Base-by-base conservation (phyloP, 495 filamentous ascomycete species). In the Alectoria sarmentosa region DNA sequence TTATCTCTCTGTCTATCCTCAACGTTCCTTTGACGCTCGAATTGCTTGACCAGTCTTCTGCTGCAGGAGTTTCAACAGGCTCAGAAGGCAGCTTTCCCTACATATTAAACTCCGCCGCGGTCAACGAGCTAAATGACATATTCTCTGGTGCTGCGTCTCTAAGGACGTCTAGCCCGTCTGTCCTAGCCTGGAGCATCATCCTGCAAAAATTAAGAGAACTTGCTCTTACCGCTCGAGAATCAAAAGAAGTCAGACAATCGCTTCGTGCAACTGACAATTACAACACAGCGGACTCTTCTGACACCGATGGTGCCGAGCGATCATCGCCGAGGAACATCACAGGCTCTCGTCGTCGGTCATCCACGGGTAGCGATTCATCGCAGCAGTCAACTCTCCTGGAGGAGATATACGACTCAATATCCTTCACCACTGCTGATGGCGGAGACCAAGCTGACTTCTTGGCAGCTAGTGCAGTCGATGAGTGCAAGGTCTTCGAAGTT, bases 101-200 rank as follows among this genome's bases (percentile, higher is more conserved):
- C 69, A 80, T 91, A 44, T 73, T 83, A 9, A 83, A 86, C 30
- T 82, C 82, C 34, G 79, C 82, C 10, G 80, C 86, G 8, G 77
- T 93, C 48, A 77, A 78, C 26, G 77, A 85, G 58, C 81, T 96
- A 19, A 89, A 89, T 67, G 80, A 82, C 46, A 80, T 85, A 23
- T 71, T 83, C 26, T 72, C 93, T 7, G 73, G 76, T 36, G 70
- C 73, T 26, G 85, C 85, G 7, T 76, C 81, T 49, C 65, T 78
- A 14, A 69, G 64, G 28, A 80, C 81, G 26, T 86, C 86, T 4
- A 85, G 81, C 59, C 89, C 89, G 15, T 83, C 87, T 32, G 78
- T 87, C 32, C 88, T 91, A 61, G 83, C 89, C 13, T 96, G 91
- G 91, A 82, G 85, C 14, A 73, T 91, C 58, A 81, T 96, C 26